These are phyloP conservation scores for Lyophyllum decastes DNA, from an alignment of 768 basidiomycete species.

Conservation along the genomic window DNA sequence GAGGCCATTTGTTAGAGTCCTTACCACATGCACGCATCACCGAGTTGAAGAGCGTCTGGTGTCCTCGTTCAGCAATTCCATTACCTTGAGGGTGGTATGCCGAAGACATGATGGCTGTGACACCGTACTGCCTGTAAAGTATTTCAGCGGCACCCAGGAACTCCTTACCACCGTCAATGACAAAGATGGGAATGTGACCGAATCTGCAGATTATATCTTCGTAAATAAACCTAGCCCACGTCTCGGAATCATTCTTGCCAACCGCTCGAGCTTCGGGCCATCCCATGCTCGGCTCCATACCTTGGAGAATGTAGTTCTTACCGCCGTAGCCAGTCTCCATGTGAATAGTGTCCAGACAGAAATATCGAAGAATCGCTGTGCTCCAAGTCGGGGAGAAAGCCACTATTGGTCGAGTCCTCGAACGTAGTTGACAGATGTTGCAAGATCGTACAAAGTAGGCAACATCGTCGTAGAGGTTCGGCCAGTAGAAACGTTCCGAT, in stretches of 20 bases:
- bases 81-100: slow-evolving; percentile 35
- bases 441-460: no score
- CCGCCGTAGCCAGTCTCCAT: no score
- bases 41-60: slow-evolving; percentile 22
- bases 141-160: slow-evolving; percentile 27
- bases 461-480: slow-evolving; percentile 10
- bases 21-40: slow-evolving; percentile 15
- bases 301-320: no score
- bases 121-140: slow-evolving; percentile 19
- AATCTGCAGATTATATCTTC: no score
- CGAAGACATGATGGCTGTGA: slow-evolving; percentile 25
- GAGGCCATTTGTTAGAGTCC: slow-evolving; percentile 23
- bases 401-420: slow-evolving; percentile 17
- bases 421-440: slow-evolving; percentile 26
- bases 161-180: slow-evolving; percentile 22
- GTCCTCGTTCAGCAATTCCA: no score
- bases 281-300: no score
- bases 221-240: no score
- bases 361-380: slow-evolving; percentile 23
- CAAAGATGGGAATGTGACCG: slow-evolving; percentile 6
- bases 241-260: no score
- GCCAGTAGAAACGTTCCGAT: slow-evolving; percentile 34
- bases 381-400: slow-evolving; percentile 20
- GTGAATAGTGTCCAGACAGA: slow-evolving; percentile 28
- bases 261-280: no score